Conservation (phyloP, 208 protist genomes). For the Strigomonas culicis region DNA sequence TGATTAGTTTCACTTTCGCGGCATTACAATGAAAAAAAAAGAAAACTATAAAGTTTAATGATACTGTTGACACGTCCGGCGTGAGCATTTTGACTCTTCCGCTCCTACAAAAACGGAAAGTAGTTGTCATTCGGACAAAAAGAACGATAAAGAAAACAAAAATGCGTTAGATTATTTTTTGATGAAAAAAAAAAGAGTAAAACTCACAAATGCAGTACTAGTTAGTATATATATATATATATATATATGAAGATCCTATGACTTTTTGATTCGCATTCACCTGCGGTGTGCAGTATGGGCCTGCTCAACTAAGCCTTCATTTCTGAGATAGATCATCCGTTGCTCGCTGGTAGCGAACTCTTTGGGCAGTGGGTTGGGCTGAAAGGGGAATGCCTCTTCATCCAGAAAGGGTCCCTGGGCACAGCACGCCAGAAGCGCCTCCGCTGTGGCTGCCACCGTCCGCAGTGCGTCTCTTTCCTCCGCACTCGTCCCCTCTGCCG, state of each 20-base stretch:
- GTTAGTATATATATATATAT: conserved; percentile 4
- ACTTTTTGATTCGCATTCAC: too few species aligned
- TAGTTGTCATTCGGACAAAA: neutral
- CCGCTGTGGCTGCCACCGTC: neutral
- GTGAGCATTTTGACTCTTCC: neutral
- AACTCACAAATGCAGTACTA: neutral
- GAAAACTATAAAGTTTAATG: conserved; percentile 6
- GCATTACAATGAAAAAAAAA: conserved; percentile 8
- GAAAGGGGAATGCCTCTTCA: neutral
- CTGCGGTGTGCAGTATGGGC: too few species aligned
- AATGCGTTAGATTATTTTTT: neutral
- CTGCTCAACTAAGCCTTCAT: too few species aligned
- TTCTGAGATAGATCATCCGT: too few species aligned
- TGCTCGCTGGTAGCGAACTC: too few species aligned
- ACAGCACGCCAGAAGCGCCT: neutral
- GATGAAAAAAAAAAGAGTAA: neutral
- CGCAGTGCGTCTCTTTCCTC: too few species aligned
- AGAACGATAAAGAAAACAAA: too few species aligned
- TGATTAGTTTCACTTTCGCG: neutral
- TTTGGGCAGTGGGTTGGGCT: conserved; percentile 1
- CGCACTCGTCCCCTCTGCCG: too few species aligned
- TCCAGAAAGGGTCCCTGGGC: neutral
- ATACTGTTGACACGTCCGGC: neutral
- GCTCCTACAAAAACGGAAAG: neutral
- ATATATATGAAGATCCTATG: too few species aligned